Evolutionary conservation across 2,329 filamentous ascomycete genomes (phyloP), one percentile per base, ranked within the genome.

Genomic region (Aspergillus eucalypticola): DNA sequence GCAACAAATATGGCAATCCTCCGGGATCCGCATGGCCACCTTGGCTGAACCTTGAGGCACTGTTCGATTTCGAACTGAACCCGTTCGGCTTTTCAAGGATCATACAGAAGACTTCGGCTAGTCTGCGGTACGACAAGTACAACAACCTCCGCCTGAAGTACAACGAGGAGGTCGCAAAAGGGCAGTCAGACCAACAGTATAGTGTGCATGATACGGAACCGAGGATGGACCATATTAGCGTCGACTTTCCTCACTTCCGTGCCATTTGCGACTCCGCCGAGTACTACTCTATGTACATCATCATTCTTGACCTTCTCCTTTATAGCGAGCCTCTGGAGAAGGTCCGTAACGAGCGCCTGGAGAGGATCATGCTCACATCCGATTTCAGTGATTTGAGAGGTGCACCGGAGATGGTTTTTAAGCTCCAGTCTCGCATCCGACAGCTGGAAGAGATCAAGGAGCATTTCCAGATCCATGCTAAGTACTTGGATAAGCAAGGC

Each of bases 321-420:
- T 99, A 98, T 79, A 97, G 87, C 71, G 95, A 99, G 75, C 95
- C 95, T 2, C 80, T 96, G 50, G 95, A 99, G 76, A 99, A 99
- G 83, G 96, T 94, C n/a, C 87, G 96, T 60, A 96, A 85, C 69
- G 96, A 99, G 78, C 88, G 92, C 38, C 81, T 99, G 15, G 95
- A 99, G 76, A 98, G 97, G 83, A 99, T 99, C 68, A 97, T 99
- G 88, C 86, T 99, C 52, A 95, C 94, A 1, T 98, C 95, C 0
- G 95, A 99, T 76, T 99, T 99, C 73, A 99, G 94, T 75, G 95
- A 99, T 73, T 83, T 99, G 46, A 89, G 92, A 59, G 96, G 95
- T 54, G 91, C 94, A 3, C 95, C 95, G 0, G 91, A 94, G 73
- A 94, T 96, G 87, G 93, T 99, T 29, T 89, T 90, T 72, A 90